These are phyloP conservation scores for Claviceps humidiphila DNA, from an alignment of 2,329 filamentous ascomycete species.

Conservation along the genomic window DNA sequence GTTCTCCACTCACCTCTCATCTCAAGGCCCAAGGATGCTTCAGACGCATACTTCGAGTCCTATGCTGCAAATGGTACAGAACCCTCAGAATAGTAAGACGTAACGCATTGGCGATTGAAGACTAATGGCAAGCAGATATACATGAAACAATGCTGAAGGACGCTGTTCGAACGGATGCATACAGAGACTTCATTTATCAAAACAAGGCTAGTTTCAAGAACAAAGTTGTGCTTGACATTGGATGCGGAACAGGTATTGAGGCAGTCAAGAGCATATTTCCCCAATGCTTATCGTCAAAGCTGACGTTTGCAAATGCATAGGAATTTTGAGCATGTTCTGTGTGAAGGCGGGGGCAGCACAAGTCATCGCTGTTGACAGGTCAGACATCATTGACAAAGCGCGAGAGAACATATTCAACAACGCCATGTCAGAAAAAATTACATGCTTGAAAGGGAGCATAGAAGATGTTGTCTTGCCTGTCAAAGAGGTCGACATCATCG, in stretches of 20 bases:
- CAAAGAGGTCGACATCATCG: conserved; percentile 78
- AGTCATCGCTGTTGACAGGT: conserved; percentile 87
- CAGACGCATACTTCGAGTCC: conserved; percentile 45
- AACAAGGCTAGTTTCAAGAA: conserved; percentile 78
- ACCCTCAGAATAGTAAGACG: not conserved
- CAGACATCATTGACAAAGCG: conserved; percentile 77
- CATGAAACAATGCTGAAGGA: conserved; percentile 96
- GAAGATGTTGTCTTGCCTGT: conserved; percentile 75
- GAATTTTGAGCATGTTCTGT: conserved; percentile 89
- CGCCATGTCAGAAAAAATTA: conserved; percentile 58
- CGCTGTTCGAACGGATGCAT: conserved; percentile 72
- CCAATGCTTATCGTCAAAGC: not conserved
- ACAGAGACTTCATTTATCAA: conserved; percentile 88
- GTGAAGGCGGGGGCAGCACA: conserved; percentile 75
- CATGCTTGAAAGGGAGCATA: conserved; percentile 70
- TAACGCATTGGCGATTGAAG: not conserved
- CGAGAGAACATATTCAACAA: conserved; percentile 76
- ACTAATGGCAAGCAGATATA: conserved; percentile 44
- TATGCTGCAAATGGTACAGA: conserved; percentile 45
- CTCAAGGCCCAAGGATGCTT: conserved; percentile 16
- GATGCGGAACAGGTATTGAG: conserved; percentile 55
- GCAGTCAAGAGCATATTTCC: not conserved
- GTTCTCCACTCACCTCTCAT: not conserved
- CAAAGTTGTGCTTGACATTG: conserved; percentile 82
- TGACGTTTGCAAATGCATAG: conserved; percentile 24